These are phyloP conservation scores for Kwoniella shivajii DNA, from an alignment of 1,284 basidiomycete genomes.

Conservation along the genomic window DNA sequence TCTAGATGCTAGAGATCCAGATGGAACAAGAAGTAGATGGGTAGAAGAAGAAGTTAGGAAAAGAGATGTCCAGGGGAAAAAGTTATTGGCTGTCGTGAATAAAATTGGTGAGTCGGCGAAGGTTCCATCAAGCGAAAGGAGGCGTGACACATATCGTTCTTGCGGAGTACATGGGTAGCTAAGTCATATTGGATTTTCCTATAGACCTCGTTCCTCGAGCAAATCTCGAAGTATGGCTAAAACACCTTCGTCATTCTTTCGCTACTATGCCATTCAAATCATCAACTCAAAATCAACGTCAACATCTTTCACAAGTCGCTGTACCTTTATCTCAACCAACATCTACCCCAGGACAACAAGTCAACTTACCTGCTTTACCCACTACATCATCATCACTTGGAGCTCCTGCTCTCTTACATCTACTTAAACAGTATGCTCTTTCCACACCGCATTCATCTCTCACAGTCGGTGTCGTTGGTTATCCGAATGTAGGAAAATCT, in stretches of 20 bases:
- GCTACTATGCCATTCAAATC: constrained; percentile 94
- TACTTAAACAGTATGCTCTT: constrained; percentile 85
- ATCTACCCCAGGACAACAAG: constrained; percentile 51
- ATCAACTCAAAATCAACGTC: constrained; percentile 75
- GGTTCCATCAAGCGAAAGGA: not conserved
- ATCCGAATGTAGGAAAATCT: constrained; percentile 97
- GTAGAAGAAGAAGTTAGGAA: constrained; percentile 88
- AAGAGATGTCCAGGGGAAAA: constrained; percentile 81
- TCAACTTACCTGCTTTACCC: constrained; percentile 43
- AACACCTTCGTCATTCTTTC: constrained; percentile 84
- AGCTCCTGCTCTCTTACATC: constrained; percentile 68
- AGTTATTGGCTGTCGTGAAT: constrained; percentile 84
- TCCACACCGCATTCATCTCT: constrained; percentile 69
- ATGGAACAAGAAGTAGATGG: constrained; percentile 80
- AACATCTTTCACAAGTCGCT: constrained; percentile 64
- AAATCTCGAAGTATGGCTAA: constrained; percentile 89
- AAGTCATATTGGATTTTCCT: constrained; percentile 8
- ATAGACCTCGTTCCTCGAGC: constrained; percentile 84
- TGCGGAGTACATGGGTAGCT: too few relatives aligned
- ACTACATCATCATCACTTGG: constrained; percentile 69
- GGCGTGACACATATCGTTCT: not conserved
- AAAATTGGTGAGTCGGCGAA: constrained; percentile 73
- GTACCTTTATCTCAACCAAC: constrained; percentile 46
- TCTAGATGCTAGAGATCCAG: constrained; percentile 87
- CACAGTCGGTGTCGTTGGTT: constrained; percentile 92